Evolutionary conservation across 805 yeast genomes (phyloP).

Genomic region (Hanseniaspora clermontiae): DNA sequence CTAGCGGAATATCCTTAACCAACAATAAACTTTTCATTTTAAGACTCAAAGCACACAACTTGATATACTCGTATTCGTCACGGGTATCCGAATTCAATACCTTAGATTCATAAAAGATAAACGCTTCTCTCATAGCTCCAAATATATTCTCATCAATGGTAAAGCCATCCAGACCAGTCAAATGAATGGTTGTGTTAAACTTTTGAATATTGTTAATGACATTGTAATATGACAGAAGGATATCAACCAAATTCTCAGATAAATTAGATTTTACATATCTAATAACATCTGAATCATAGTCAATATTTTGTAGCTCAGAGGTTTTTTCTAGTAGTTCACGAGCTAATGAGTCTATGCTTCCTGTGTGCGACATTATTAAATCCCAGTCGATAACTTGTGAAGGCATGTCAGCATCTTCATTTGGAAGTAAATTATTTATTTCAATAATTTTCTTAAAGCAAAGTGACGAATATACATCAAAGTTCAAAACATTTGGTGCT

Average conservation of each 20-base stretch:
- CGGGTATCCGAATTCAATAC: background rate
- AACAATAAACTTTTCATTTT: background rate
- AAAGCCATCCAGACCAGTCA: background rate
- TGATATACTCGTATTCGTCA: background rate
- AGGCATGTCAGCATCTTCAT: background rate
- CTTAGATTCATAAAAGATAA: background rate
- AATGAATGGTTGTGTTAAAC: background rate
- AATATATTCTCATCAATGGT: background rate
- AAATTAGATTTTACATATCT: background rate
- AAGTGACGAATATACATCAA: conserved; percentile 1
- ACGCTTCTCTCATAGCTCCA: background rate
- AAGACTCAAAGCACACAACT: background rate
- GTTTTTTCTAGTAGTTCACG: background rate
- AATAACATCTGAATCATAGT: conserved; percentile 5
- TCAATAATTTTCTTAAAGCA: background rate
- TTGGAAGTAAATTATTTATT: background rate
- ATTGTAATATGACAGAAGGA: background rate
- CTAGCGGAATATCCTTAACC: background rate
- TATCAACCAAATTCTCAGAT: background rate
- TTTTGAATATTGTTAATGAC: background rate
- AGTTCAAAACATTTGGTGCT: background rate
- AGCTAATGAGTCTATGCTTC: background rate
- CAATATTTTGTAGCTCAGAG: background rate
- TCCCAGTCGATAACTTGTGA: background rate
- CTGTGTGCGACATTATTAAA: background rate